Evolutionary conservation across 2,329 filamentous ascomycete genomes (phyloP).

Genomic region (Aspergillus niger): DNA sequence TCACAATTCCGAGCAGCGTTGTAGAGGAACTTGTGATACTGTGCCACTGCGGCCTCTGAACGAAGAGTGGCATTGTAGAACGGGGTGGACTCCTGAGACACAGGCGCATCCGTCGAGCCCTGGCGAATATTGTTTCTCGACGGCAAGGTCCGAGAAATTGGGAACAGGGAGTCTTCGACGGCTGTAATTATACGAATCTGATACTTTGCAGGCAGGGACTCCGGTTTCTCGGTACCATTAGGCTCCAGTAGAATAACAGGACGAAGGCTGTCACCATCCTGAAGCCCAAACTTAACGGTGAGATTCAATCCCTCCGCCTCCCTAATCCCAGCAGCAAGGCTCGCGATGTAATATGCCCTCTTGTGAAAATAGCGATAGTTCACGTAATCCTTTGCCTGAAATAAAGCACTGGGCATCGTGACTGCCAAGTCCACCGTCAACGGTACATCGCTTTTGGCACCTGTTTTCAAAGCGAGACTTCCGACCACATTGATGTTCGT

Average conservation of each 20-base stretch:
- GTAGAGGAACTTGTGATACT: constrained; percentile 76
- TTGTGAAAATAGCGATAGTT: constrained; percentile 96
- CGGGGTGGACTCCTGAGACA: constrained; percentile 62
- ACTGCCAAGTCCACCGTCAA: constrained; percentile 79
- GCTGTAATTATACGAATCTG: constrained; percentile 77
- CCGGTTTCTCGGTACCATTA: constrained; percentile 34
- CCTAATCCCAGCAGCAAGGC: constrained; percentile 71
- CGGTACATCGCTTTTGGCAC: constrained; percentile 59
- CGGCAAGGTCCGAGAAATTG: constrained; percentile 69
- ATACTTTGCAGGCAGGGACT: constrained; percentile 50
- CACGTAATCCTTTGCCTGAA: constrained; percentile 93
- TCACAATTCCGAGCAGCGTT: constrained; percentile 68
- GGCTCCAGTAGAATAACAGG: constrained; percentile 62
- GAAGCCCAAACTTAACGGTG: constrained; percentile 63
- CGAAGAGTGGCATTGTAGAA: constrained; percentile 89
- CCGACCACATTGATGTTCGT: constrained; percentile 82
- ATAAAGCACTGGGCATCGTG: constrained; percentile 75
- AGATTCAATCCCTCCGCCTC: constrained; percentile 57
- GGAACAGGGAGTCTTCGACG: constrained; percentile 68
- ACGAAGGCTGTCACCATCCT: constrained; percentile 74
- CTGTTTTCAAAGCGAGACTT: constrained; percentile 77
- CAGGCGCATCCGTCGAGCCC: constrained; percentile 44
- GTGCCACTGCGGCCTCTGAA: constrained; percentile 71
- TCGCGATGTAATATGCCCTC: constrained; percentile 85
- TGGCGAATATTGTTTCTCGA: constrained; percentile 69